Conservation (phyloP, 495 filamentous ascomycete species). For the Recurvomyces mirabilis region DNA sequence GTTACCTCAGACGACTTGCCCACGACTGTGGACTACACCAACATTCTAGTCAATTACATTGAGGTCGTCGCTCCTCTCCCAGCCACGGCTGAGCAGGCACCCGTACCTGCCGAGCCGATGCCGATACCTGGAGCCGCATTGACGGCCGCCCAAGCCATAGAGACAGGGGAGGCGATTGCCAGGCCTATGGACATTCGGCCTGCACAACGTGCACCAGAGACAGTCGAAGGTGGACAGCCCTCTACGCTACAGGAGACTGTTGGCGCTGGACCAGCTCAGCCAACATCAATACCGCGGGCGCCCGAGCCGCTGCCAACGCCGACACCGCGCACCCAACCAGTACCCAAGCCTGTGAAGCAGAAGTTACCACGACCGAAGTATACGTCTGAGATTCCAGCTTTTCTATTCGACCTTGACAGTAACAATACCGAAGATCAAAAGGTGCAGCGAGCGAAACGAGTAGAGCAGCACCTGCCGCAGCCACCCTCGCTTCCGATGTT, state of each 20-base stretch:
- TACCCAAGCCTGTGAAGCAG: constrained; percentile 4
- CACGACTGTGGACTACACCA: constrained; percentile 92
- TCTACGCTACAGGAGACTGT: constrained; percentile 1
- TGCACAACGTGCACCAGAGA: constrained; percentile 10
- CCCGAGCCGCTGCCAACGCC: background rate
- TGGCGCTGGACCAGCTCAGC: background rate
- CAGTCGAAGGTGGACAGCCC: background rate
- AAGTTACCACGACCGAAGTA: constrained; percentile 39
- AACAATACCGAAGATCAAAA: constrained; percentile 57
- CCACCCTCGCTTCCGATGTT: constrained; percentile 85
- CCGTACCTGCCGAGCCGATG: constrained; percentile 13
- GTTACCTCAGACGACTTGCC: constrained; percentile 72
- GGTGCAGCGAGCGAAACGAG: constrained; percentile 57
- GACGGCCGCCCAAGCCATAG: background rate
- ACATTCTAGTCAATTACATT: constrained; percentile 94
- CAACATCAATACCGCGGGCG: background rate
- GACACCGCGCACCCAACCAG: constrained; percentile 1
- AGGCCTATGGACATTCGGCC: constrained; percentile 3
- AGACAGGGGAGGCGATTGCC: background rate
- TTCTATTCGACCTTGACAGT: constrained; percentile 68
- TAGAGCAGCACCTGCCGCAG: constrained; percentile 60
- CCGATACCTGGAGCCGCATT: constrained; percentile 11
- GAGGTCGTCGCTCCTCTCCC: constrained; percentile 45
- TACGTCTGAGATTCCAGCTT: constrained; percentile 61
- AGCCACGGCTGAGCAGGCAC: background rate